These are phyloP conservation scores for Spinacia oleracea DNA, from an alignment of 179 eudicot species.

Conservation along the genomic window DNA sequence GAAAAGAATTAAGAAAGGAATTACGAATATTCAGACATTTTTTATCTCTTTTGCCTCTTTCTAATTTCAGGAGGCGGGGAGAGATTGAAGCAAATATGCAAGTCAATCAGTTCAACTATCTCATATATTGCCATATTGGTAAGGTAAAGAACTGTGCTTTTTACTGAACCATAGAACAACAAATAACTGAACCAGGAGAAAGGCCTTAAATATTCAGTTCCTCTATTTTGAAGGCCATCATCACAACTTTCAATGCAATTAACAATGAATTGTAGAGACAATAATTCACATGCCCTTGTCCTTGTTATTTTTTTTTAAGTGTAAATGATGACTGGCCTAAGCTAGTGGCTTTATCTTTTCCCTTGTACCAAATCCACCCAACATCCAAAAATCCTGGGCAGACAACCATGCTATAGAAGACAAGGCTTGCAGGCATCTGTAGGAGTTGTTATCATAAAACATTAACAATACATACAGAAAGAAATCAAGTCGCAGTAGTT, in stretches of 20 bases:
- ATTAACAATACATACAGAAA: neutral
- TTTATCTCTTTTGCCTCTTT: neutral
- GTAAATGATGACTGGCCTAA: neutral
- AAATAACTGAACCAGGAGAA: neutral
- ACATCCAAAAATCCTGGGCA: too few relatives aligned
- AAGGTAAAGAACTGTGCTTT: neutral
- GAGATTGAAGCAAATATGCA: neutral
- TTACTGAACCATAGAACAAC: neutral
- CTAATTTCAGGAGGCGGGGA: too few relatives aligned
- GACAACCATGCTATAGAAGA: too few relatives aligned
- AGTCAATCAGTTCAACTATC: neutral
- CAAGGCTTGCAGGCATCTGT: too few relatives aligned
- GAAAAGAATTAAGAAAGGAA: too few relatives aligned
- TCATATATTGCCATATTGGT: neutral
- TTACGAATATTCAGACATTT: too few relatives aligned
- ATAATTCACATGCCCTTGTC: neutral
- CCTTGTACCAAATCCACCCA: too few relatives aligned
- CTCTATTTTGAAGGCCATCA: neutral
- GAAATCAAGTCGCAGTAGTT: too few relatives aligned
- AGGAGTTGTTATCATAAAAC: too few relatives aligned
- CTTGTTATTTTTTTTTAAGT: neutral
- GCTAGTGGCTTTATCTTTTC: neutral
- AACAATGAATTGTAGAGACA: neutral
- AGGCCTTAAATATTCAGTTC: neutral
- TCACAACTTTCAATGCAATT: too few relatives aligned